Evolutionary conservation across 1,284 basidiomycete genomes (phyloP), one percentile per base, ranked within the genome.

Genomic region (Ceratorhiza oryzae-sativae): DNA sequence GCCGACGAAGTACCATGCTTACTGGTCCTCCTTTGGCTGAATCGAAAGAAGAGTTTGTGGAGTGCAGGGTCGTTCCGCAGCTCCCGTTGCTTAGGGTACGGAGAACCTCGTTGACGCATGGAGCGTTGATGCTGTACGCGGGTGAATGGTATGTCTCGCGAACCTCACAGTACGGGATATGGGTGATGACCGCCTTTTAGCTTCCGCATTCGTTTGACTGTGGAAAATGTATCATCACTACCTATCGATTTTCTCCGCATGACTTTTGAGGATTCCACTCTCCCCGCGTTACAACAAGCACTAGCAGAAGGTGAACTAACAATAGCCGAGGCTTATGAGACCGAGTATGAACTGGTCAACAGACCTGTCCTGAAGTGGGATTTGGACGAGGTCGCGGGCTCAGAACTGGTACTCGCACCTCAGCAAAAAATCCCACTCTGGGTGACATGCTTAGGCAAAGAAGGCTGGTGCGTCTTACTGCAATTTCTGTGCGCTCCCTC

Each of bases 41-140:
- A 9, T 49, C 45, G 81, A 41, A 82, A 80, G 48, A 79, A 80
- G 81, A 81, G 48, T 93, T 88, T 77, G 78, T 95, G 75, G 87
- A 94, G 77, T 92, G 90, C 77, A 82, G 85, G 39, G 91, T 98
- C 18, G 88, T 96, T 9, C 88, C 91, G 1, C 89, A 94, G 75
- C 93, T 95, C 77, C 97, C 97, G 3, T 80, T 94, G 36, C 81
- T 98, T 67, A 87, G 92, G 71, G 91, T 97, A 77, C 86, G 93
- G 74, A 85, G 93, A 78, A 92, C 90, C n/a, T 93, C 92, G 5
- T 82, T 97, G 18, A 94, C 90, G 0, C 93, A 97, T 77, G 94
- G 94, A 1, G 93, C 94, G 0, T 83, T 98, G 32, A 96, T 97
- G 91, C 82, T 99, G 65, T 97, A 95, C 78, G 88, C 97, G 68